Evolutionary conservation across 75 land plant species (phyloP).

Genomic region (Azolla pinnata): DNA sequence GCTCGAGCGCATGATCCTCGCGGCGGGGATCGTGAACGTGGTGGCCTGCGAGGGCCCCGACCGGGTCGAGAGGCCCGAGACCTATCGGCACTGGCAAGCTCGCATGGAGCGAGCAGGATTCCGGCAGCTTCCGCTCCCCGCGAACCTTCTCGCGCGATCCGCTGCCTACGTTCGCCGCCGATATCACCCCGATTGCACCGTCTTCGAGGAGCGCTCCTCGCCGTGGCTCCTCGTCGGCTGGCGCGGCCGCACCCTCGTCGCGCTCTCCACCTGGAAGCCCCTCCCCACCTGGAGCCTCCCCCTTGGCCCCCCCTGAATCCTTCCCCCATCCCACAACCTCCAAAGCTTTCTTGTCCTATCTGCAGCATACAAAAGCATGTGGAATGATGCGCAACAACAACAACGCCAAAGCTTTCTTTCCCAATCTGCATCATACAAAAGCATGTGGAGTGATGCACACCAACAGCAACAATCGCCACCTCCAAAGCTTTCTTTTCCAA

Average conservation of each 20-base stretch:
- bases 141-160: slow-evolving; percentile 24
- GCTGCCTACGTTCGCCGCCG: slow-evolving; percentile 18
- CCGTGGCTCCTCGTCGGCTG: slow-evolving; percentile 84
- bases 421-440: no score
- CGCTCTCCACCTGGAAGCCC: slow-evolving; percentile 64
- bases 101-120: slow-evolving; percentile 66
- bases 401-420: no score
- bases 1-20: slow-evolving; percentile 46
- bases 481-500: no score
- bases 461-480: no score
- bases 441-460: no score
- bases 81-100: slow-evolving; percentile 80
- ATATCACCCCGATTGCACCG: slow-evolving; percentile 56
- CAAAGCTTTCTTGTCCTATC: no score
- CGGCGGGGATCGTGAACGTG: slow-evolving; percentile 54
- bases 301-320: slow-evolving; percentile 7
- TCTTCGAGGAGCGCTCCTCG: slow-evolving; percentile 49
- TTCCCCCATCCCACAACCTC: no score
- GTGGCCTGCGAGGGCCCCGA: slow-evolving; percentile 77
- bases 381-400: no score
- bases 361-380: no score
- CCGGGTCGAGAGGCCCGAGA: slow-evolving; percentile 75
- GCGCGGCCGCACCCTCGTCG: slow-evolving; percentile 57
- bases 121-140: slow-evolving; percentile 36
- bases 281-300: no score